These are phyloP conservation scores for Sordaria brevicollis DNA, from an alignment of 495 filamentous ascomycete genomes.

Conservation along the genomic window DNA sequence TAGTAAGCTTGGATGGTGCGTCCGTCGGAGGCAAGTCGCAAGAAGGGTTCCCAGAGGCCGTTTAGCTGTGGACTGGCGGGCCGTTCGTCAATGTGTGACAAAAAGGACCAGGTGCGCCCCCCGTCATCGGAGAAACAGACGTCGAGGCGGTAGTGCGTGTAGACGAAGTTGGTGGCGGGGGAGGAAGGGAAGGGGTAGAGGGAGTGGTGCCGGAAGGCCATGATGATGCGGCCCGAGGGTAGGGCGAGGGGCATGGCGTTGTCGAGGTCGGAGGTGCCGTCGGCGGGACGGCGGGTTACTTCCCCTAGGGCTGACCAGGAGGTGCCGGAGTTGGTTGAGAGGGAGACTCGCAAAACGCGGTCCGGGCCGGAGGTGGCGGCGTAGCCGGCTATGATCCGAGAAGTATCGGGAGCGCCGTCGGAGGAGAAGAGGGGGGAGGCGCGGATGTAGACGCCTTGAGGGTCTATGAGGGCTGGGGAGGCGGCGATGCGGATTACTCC, in stretches of 20 bases:
- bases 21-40: conserved; percentile 1
- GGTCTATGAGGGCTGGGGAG: conserved; percentile 18
- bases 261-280: conserved; percentile 42
- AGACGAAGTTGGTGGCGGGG: conserved; percentile 20
- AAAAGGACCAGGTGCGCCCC: neutral
- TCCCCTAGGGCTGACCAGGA: conserved; percentile 31
- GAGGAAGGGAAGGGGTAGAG: conserved; percentile 10
- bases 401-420: neutral
- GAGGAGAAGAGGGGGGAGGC: conserved; percentile 27
- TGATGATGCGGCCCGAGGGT: conserved; percentile 37
- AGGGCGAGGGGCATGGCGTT: conserved; percentile 49
- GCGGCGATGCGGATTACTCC: neutral
- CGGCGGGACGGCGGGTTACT: conserved; percentile 10
- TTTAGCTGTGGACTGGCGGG: neutral
- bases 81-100: conserved; percentile 2
- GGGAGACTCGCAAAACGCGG: conserved; percentile 21
- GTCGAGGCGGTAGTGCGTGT: conserved; percentile 24
- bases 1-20: conserved; percentile 7
- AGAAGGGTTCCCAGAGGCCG: conserved; percentile 14
- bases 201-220: conserved; percentile 49
- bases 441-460: conserved; percentile 37
- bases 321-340: conserved; percentile 28
- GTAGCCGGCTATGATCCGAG: conserved; percentile 31
- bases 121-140: conserved; percentile 6
- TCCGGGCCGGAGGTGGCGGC: conserved; percentile 20